Evolutionary conservation across 2,329 filamentous ascomycete species (phyloP), one percentile per base, ranked within the genome.

Genomic region (Phoma sp.): DNA sequence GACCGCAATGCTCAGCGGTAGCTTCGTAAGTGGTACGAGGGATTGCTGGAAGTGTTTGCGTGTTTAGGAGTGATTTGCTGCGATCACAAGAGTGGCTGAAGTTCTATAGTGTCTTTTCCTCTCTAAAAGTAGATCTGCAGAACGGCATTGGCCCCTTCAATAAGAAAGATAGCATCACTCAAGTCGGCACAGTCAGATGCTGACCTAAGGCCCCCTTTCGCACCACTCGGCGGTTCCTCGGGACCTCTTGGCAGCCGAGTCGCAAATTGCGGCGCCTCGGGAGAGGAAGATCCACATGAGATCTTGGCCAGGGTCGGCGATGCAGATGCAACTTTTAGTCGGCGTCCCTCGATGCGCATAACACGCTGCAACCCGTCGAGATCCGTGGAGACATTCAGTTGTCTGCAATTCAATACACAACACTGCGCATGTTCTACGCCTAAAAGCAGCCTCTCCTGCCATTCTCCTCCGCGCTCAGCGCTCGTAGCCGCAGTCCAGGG

Each of bases 181-280:
- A 17, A 17, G 17, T 17, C 17, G 17, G 17, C 17, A 17, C 17
- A 17, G 17, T 17, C 17, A 17, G 17, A 17, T 17, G 17, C 17
- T 17, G 17, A 17, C 17, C 17, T 17, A 17, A 17, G 17, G 17
- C 17, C 17, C 17, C 17, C 17, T 17, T 17, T 17, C 17, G 17
- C 17, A 17, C 2, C 17, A 17, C 17, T 17, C 17, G 17, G 17
- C 17, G 17, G 17, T 17, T 17, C 17, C 17, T 17, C 17, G 17
- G 17, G 17, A 17, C 17, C 1, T 17, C 56, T 62, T 62, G 59
- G 60, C 57, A 43, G 22, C 48, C 51, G 49, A 37, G n/a, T 51
- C 51, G 57, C 57, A 57, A 60, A 60, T 60, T 60, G 45, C 57
- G 27, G 52, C 46, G 46, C 15, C 39, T n/a, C 41, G 24, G 41